These are phyloP conservation scores for Daldinia decipiens DNA, from an alignment of 495 filamentous ascomycete species.

Conservation along the genomic window DNA sequence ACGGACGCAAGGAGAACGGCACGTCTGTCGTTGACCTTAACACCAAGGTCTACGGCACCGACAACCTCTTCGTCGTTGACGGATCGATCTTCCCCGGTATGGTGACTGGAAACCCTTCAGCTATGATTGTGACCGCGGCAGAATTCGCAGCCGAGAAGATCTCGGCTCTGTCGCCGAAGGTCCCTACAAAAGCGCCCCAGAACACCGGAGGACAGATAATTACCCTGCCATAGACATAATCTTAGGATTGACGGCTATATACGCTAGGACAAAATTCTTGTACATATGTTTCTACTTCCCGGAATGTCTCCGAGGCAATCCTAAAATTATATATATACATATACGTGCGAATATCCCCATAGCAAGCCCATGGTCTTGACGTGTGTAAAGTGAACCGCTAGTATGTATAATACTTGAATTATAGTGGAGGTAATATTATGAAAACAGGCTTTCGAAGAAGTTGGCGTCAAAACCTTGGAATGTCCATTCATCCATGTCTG, in stretches of 20 bases:
- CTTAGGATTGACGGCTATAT: constrained; percentile 11
- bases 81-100: constrained; percentile 71
- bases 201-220: constrained; percentile 42
- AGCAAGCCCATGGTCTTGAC: not conserved
- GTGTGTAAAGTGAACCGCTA: not conserved
- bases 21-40: constrained; percentile 77
- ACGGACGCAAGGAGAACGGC: constrained; percentile 67
- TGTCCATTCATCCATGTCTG: constrained; percentile 55
- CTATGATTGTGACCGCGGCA: constrained; percentile 67
- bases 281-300: constrained; percentile 37
- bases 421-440: constrained; percentile 9
- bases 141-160: constrained; percentile 66
- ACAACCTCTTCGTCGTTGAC: constrained; percentile 74
- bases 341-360: constrained; percentile 20
- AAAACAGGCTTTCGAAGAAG: constrained; percentile 50
- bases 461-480: constrained; percentile 55
- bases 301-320: constrained; percentile 11
- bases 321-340: constrained; percentile 37
- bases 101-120: constrained; percentile 67
- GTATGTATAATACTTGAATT: not conserved
- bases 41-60: constrained; percentile 75
- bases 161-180: constrained; percentile 41
- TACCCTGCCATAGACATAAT: constrained; percentile 26
- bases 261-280: constrained; percentile 31
- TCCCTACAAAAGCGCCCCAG: constrained; percentile 19